These are phyloP conservation scores for Umbelopsis sp. DNA, from an alignment of 371 early-diverging fungal species.

Conservation along the genomic window DNA sequence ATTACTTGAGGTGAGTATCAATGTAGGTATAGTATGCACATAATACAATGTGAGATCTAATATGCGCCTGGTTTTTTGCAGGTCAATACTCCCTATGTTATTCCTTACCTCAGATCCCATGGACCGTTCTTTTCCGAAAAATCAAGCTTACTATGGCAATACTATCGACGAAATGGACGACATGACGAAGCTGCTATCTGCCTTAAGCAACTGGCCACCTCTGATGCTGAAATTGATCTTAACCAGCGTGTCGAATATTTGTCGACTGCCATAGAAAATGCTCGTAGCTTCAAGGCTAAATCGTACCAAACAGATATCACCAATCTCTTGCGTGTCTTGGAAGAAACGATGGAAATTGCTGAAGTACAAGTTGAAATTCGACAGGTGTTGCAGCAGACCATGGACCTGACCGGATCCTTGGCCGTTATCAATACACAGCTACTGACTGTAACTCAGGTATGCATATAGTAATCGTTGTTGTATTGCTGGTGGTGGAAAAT, in stretches of 20 bases:
- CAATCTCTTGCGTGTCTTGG: conserved; percentile 9
- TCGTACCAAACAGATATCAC: conserved; percentile 6
- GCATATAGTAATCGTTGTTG: conserved; percentile 2
- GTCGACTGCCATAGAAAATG: conserved; percentile 74
- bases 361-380: conserved; percentile 17
- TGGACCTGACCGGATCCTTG: conserved; percentile 1
- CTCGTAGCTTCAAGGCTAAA: conserved; percentile 31
- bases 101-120: conserved; percentile 70
- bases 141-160: conserved; percentile 76
- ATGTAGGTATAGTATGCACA: too few species aligned
- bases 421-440: conserved; percentile 9
- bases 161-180: conserved; percentile 65
- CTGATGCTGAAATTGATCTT: conserved; percentile 42
- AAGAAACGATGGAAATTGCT: conserved; percentile 15
- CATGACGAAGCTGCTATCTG: conserved; percentile 71
- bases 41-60: neutral
- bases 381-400: conserved; percentile 8
- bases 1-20: conserved; percentile 25
- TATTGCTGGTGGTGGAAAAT: neutral
- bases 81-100: conserved; percentile 58
- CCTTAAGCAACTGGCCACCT: conserved; percentile 63
- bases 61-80: neutral
- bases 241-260: conserved; percentile 68
- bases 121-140: conserved; percentile 40
- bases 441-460: conserved; percentile 1